A percentile compares a stretch with the other conserved stretches of the same genome.
phyloP scores from a whole-genome alignment of 2,329 filamentous ascomycete genomes.

The Gremmenia infestans region DNA sequence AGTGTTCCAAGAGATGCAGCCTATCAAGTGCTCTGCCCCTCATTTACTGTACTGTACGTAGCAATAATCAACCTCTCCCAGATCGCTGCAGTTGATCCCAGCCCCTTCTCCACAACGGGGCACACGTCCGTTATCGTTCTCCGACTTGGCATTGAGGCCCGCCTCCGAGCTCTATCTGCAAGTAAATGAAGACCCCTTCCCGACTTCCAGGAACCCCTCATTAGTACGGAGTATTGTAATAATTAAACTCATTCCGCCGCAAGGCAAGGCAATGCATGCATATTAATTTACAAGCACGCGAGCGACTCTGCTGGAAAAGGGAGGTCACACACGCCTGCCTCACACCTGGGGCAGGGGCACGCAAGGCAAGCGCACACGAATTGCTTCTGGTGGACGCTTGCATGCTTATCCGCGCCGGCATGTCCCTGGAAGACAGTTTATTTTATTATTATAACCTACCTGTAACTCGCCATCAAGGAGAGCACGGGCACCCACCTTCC shows the following conservation, averaged over 20 bases:
- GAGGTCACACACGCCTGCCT: neutral
- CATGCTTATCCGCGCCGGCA: neutral
- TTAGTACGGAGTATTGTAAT: neutral
- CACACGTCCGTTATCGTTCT: conserved; percentile 5
- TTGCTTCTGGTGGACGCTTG: neutral
- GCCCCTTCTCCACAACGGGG: conserved; percentile 7
- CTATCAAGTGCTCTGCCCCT: conserved; percentile 5
- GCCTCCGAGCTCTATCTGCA: neutral
- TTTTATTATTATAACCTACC: neutral
- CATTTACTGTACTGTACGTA: conserved; percentile 1
- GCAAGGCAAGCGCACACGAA: neutral
- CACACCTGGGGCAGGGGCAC: neutral
- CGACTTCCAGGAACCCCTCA: neutral
- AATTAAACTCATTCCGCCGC: neutral
- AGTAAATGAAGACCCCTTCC: neutral
- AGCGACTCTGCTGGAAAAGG: neutral
- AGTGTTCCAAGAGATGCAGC: neutral
- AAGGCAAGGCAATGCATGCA: neutral
- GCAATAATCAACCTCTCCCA: conserved; percentile 1
- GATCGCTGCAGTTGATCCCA: conserved; percentile 1
- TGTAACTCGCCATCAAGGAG: neutral
- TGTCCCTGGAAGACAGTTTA: neutral
- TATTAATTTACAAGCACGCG: neutral
- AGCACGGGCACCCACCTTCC: neutral
- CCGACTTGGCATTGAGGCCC: neutral